Conservation (phyloP, 2,329 filamentous ascomycete genomes). For the Aureobasidium melanogenum region DNA sequence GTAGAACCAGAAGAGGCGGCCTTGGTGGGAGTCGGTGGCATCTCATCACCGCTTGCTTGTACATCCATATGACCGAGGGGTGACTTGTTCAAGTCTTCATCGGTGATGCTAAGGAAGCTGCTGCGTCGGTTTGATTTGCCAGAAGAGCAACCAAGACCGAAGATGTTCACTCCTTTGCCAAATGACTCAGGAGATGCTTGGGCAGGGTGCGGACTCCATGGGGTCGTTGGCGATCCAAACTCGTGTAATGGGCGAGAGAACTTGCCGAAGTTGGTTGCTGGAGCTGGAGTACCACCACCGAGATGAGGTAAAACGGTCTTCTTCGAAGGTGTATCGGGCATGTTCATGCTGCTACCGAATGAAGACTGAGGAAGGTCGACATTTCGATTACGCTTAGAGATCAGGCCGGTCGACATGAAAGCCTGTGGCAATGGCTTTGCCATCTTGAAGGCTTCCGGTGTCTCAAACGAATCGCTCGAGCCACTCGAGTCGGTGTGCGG, state of each 20-base stretch:
- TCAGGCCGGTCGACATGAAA: constrained; percentile 87
- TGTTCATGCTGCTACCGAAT: constrained; percentile 50
- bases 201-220: constrained; percentile 58
- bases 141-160: constrained; percentile 37
- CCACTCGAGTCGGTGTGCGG: constrained; percentile 32
- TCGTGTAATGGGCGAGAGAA: constrained; percentile 58
- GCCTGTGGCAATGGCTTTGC: constrained; percentile 70
- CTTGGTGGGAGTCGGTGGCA: constrained; percentile 94
- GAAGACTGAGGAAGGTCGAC: constrained; percentile 55
- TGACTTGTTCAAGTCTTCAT: constrained; percentile 59
- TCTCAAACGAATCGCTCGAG: constrained; percentile 53
- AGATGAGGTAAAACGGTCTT: constrained; percentile 66
- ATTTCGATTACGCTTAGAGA: constrained; percentile 83
- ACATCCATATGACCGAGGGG: constrained; percentile 47
- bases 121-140: constrained; percentile 46
- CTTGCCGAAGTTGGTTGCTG: constrained; percentile 46
- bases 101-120: constrained; percentile 75
- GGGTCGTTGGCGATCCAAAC: constrained; percentile 72
- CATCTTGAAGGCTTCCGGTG: constrained; percentile 66
- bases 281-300: constrained; percentile 47
- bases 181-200: constrained; percentile 61
- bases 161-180: constrained; percentile 53
- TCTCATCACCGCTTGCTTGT: constrained; percentile 57
- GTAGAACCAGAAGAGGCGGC: constrained; percentile 36
- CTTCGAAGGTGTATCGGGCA: constrained; percentile 96